Evolutionary conservation across 352 stramenopile genomes (phyloP).

Genomic region (Proteromonas lacertae): DNA sequence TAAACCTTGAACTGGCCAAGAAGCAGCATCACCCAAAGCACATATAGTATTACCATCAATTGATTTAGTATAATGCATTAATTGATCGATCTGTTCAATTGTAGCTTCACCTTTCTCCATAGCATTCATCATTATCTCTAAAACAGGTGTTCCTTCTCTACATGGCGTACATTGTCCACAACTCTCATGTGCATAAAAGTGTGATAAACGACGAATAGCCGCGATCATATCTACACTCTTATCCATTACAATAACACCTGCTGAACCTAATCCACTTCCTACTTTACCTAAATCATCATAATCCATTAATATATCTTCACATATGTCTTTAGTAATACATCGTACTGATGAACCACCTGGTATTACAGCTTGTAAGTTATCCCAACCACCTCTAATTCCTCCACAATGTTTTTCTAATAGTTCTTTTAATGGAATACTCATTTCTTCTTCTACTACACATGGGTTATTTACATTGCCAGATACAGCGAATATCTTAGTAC

Average conservation of each 20-base stretch:
- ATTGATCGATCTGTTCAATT: conserved; percentile 90
- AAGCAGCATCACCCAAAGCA: conserved; percentile 82
- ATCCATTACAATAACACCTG: conserved; percentile 95
- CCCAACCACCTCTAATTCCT: conserved; percentile 86
- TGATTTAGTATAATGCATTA: conserved; percentile 91
- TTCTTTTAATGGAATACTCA: conserved; percentile 69
- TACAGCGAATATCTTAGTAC: conserved; percentile 97
- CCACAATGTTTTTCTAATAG: conserved; percentile 94
- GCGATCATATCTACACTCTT: conserved; percentile 95
- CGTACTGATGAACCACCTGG: conserved; percentile 75
- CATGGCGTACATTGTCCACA: conserved; percentile 97
- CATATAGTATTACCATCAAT: conserved; percentile 99
- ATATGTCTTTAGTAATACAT: conserved; percentile 57
- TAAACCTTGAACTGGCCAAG: conserved; percentile 93
- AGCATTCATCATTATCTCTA: conserved; percentile 80
- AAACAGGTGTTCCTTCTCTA: conserved; percentile 76
- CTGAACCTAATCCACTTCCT: conserved; percentile 77
- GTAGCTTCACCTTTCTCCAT: conserved; percentile 91
- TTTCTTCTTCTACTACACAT: conserved; percentile 63
- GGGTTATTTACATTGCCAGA: conserved; percentile 60
- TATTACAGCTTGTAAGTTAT: conserved; percentile 91
- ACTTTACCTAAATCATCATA: conserved; percentile 89
- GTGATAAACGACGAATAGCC: conserved; percentile 77
- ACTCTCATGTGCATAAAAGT: conserved; percentile 99
- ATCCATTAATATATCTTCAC: conserved; percentile 93